phyloP scores from a whole-genome alignment of 1,139 yeast genomes.

The Lodderomyces oxycetoniae region DNA sequence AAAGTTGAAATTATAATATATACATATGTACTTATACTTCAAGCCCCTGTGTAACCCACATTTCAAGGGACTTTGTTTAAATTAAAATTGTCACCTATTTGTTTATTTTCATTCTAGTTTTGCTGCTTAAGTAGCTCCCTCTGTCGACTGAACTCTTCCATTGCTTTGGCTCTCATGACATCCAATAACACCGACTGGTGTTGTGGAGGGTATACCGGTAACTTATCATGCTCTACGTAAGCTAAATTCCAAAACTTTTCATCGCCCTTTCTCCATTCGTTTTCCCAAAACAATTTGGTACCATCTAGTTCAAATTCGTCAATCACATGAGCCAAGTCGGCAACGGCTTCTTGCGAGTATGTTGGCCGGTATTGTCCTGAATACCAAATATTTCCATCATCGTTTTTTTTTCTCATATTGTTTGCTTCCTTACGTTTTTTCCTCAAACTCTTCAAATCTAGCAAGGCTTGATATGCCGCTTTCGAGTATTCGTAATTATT shows the following conservation, averaged over 20 bases:
- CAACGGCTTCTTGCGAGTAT: constrained; percentile 85
- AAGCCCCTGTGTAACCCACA: too few species aligned
- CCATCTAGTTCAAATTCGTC: constrained; percentile 52
- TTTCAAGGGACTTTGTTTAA: not conserved
- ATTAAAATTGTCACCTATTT: not conserved
- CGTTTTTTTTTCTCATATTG: constrained; percentile 65
- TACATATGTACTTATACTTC: not conserved
- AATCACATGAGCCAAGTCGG: constrained; percentile 71
- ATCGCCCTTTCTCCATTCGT: constrained; percentile 81
- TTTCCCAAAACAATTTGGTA: constrained; percentile 72
- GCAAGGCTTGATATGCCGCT: constrained; percentile 69
- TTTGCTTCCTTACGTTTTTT: constrained; percentile 63
- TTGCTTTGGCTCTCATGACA: constrained; percentile 45
- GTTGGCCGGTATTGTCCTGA: constrained; percentile 87
- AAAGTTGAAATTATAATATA: not conserved
- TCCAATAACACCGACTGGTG: constrained; percentile 62
- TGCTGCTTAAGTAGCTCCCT: constrained; percentile 3
- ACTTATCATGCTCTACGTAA: constrained; percentile 51
- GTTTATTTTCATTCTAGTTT: not conserved
- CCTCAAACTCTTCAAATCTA: constrained; percentile 68
- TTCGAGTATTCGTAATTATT: constrained; percentile 61
- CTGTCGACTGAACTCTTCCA: constrained; percentile 29
- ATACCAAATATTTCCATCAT: constrained; percentile 79
- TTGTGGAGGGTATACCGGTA: constrained; percentile 61
- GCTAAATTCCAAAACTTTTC: constrained; percentile 57